A percentile compares a stretch with the other conserved stretches of the same genome.
Evolutionary conservation across 148 eudicot species (phyloP).

Genomic region (Cornus florida): DNA sequence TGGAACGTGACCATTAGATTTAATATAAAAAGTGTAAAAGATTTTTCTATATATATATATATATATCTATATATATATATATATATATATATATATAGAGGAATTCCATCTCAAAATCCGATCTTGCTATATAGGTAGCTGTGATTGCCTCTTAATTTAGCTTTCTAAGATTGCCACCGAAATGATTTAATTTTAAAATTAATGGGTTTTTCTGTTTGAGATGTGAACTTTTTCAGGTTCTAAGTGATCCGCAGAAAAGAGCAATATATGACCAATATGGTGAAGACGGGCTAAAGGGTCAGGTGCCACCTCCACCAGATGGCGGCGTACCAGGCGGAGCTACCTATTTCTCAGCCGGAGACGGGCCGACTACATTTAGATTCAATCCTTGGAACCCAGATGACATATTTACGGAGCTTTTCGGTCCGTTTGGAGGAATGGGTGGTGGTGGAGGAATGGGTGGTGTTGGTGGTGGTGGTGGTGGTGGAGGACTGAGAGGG

Average conservation of each 20-base stretch:
- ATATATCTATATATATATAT: too few species aligned
- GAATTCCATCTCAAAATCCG: background rate
- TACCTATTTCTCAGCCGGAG: constrained; percentile 53
- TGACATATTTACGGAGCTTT: constrained; percentile 74
- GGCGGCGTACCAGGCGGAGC: constrained; percentile 63
- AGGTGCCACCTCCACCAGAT: constrained; percentile 57
- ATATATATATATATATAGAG: too few species aligned
- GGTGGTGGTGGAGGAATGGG: constrained; percentile 51
- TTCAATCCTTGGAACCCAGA: constrained; percentile 64
- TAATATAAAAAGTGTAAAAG: too few species aligned
- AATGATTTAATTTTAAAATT: background rate
- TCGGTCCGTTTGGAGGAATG: too few species aligned
- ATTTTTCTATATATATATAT: too few species aligned
- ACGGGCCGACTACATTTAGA: constrained; percentile 51
- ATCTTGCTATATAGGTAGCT: background rate
- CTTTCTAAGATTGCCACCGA: background rate
- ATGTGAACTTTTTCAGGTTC: constrained; percentile 39
- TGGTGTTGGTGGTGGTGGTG: constrained; percentile 16
- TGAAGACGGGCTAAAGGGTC: constrained; percentile 69
- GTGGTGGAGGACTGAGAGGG: constrained; percentile 49
- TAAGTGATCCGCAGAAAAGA: constrained; percentile 74
- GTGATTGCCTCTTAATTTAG: background rate
- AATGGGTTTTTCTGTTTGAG: background rate
- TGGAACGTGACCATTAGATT: too few species aligned
- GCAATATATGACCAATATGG: constrained; percentile 78